Base-by-base conservation (phyloP, 441 rosid genomes). In the Populus hybrid region DNA sequence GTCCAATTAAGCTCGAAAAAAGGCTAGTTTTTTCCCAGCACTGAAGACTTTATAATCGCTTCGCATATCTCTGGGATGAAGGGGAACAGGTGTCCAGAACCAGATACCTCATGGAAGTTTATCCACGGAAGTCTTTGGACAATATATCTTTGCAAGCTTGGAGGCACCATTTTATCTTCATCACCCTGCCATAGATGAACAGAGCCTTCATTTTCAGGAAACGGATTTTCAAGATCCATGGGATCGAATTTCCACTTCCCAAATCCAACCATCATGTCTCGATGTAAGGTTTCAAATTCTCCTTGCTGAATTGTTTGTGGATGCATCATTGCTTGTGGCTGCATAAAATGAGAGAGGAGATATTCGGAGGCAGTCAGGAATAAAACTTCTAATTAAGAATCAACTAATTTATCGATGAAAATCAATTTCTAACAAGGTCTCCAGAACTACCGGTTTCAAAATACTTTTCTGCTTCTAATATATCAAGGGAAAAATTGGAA, bases 201-300 rank as follows among this genome's bases (percentile, higher is more conserved):
- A 2, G 81, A 64, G 28, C 75, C 78, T 76, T 76, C 81, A 3
- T 76, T 76, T 67, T 81, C 38, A 5, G 81, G 82, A 70, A 84
- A 86, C 9, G 84, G 89, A 70, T 86, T 73, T 26, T 69, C 35
- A 21, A 86, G 59, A 30, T 82, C 85, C 80, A 80, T 69, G 6
- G 87, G 89, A 79, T 82, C 89, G 28, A 86, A 86, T 14, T 84
- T 80, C 89, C 89, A 86, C 40, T 59, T 78, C 24, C 89, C 85
- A 71, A 86, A 86, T 67, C 80, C 78, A 16, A 82, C 84, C 63
- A 69, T 84, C 40, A 86, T 14, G 80, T 86, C 89, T 16, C 83
- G 73, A 26, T 77, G 69, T 8, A 86, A 78, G 23, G 85, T 69
- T 71, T 81, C 87, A 8, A 74, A 81, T n/a, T 73, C 71, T 5